Evolutionary conservation across 2,329 filamentous ascomycete genomes (phyloP), one percentile per base, ranked within the genome.

Genomic region (Ascochyta lentis): DNA sequence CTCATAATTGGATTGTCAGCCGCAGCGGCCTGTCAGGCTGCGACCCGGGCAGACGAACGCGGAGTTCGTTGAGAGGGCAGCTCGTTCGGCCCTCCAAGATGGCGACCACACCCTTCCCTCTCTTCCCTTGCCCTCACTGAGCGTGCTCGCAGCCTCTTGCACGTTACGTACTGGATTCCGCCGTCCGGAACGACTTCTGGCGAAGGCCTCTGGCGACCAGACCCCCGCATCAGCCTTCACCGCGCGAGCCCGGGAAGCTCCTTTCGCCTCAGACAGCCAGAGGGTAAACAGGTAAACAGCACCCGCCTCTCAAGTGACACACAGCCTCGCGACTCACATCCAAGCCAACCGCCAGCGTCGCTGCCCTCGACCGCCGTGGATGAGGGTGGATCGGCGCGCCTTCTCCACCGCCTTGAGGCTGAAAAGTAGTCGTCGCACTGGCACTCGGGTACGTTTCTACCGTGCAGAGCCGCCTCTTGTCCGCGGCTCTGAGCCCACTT

Each of bases 321-420:
- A 38, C 47, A 47, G 53, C 37, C 53, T 55, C 53, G 47, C 53
- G 24, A 40, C 37, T 22, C 37, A 33, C 52, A n/a, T n/a, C 13
- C 51, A 41, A 55, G 40, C 50, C 34, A 42, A 47, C 38, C 22
- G n/a, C 44, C 39, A 54, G 26, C 40, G 31, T 42, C 15, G 8
- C 48, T 40, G 39, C 19, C 42, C 23, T 24, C 47, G 37, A 31
- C 42, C 47, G 41, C 48, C 44, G 53, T 48, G 45, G 44, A 61
- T 63, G 58, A 49, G 45, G 37, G 50, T 31, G 60, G 67, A 73
- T 73, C 69, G 72, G 69, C 72, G 65, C 54, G 55, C 64, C 53
- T 62, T 65, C 64, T 67, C 69, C 72, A 72, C 71, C 65, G 61
- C 61, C 66, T 70, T 73, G 71, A 73, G 70, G 70, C 70, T 72